Evolutionary conservation across 2,329 filamentous ascomycete species (phyloP).

Genomic region (Chaetomium strumarium): DNA sequence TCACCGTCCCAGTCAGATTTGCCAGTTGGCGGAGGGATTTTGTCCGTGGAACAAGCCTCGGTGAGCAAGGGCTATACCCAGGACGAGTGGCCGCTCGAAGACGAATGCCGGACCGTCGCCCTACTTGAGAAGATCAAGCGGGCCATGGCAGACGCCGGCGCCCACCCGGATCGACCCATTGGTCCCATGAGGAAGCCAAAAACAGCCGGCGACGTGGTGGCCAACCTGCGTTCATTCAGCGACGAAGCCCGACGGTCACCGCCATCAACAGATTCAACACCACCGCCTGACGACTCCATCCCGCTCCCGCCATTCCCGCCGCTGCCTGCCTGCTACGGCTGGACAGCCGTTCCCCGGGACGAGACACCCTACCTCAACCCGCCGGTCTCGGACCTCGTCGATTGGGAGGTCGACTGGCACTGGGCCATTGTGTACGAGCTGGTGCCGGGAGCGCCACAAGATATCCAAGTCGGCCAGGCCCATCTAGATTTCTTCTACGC

Average conservation of each 20-base stretch:
- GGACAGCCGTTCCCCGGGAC: neutral
- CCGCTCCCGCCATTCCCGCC: neutral
- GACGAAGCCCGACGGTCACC: neutral
- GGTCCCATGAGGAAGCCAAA: no score
- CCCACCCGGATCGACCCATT: neutral
- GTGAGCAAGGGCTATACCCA: neutral
- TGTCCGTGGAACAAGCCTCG: no score
- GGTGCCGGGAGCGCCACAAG: neutral
- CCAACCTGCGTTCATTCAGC: neutral
- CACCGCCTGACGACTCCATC: neutral
- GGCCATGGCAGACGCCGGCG: neutral
- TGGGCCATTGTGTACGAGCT: neutral
- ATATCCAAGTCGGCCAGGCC: neutral
- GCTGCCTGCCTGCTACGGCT: neutral
- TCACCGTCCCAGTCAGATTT: no score
- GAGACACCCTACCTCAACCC: neutral
- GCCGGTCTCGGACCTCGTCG: neutral
- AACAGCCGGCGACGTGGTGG: neutral
- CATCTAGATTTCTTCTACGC: neutral
- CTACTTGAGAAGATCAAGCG: neutral
- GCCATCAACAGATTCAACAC: no score
- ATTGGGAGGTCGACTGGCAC: neutral
- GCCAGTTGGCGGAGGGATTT: no score
- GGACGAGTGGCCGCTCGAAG: neutral
- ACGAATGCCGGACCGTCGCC: neutral